Base-by-base conservation (phyloP, 352 stramenopile species). In the Saprolegnia diclina region DNA sequence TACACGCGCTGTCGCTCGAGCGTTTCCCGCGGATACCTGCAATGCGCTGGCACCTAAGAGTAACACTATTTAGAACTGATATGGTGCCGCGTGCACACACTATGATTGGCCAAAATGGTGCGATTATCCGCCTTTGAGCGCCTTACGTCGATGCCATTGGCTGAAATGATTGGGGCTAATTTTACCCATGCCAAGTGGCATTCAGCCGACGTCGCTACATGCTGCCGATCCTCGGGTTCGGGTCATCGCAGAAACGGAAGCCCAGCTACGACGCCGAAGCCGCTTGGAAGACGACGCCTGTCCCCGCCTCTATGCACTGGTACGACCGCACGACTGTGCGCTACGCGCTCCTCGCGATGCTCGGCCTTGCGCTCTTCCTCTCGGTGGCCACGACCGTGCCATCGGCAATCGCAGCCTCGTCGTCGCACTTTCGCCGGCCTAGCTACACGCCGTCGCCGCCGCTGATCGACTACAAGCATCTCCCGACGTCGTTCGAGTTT, bases 401-500 rank as follows among this genome's bases (percentile, higher is more conserved):
- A 7, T 14, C 42, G 42, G 42, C 42, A 4, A n/a, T 48, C 7
- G 18, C 42, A 14, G 42, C 7, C 13, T n/a, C 42, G 42, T 48
- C 42, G 42, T 48, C 42, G 42, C 42, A 48, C 18, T 48, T 48
- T 48, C 42, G 42, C 42, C 42, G 42, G 13, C 42, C 42, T n/a
- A 48, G 42, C 42, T 48, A 48, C 42, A 48, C 35, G 13, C 18
- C 37, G 5, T 32, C 32, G 40, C 57, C 37, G 57, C 42, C 42
- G n/a, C 4, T 21, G 18, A 66, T 66, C n/a, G 57, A 24, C 16
- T 66, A 42, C 35, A 14, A 66, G 11, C 57, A 66, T 24, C 16
- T 66, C 5, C 57, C 57, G 4, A 35, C 48, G 21, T 24, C 83
- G 40, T 89, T 92, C 32, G 81, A 81, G 16, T 74, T 98, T 74